Percentiles rank a stretch among this genome's conserved stretches.
Evolutionary conservation across 257 asterid species (phyloP).

Genomic region (Cordia subcordata): DNA sequence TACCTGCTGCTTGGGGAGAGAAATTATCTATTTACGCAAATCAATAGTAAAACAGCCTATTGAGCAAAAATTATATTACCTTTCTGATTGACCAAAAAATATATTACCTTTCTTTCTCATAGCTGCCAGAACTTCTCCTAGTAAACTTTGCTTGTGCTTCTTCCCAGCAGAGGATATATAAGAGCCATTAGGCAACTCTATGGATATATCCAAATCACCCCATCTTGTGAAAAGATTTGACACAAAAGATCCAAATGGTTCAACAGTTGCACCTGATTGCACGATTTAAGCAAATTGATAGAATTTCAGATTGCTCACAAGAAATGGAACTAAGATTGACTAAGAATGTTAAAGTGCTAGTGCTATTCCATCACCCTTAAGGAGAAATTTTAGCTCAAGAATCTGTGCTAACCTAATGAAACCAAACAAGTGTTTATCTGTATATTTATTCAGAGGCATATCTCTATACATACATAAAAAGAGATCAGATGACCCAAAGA

Average conservation of each 20-base stretch:
- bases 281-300: conserved; percentile 24
- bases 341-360: not conserved
- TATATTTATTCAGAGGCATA: no score
- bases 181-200: conserved; percentile 67
- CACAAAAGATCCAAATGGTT: conserved; percentile 95
- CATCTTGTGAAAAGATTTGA: conserved; percentile 90
- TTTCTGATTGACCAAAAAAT: not conserved
- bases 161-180: conserved; percentile 63
- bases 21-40: no score
- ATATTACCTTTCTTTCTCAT: conserved; percentile 63
- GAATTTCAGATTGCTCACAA: not conserved
- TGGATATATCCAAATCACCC: conserved; percentile 93
- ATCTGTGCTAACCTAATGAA: no score
- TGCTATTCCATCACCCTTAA: not conserved
- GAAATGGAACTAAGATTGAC: not conserved
- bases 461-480: no score
- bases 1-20: no score
- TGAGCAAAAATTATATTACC: not conserved
- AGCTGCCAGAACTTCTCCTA: conserved; percentile 53
- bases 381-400: not conserved
- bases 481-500: no score
- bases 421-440: no score
- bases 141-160: conserved; percentile 64
- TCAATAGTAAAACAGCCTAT: no score
- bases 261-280: conserved; percentile 89